A percentile compares a stretch with the other conserved stretches of the same genome.
Conservation (phyloP, 2,329 filamentous ascomycete species). For the Cladosporium velox region DNA sequence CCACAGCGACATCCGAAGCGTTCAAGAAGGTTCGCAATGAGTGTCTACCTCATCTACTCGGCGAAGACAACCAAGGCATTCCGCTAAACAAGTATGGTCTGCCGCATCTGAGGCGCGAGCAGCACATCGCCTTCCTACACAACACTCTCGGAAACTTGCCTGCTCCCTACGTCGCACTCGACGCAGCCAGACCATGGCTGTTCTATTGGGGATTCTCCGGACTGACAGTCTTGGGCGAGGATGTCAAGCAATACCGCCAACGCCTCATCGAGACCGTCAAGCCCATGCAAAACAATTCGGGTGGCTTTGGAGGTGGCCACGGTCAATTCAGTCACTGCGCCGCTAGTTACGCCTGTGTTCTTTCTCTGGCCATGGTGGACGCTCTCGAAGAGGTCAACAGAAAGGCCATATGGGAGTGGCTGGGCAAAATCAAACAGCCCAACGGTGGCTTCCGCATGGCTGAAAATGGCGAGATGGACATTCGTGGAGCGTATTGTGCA, state of each 20-base stretch:
- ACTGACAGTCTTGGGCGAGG: constrained; percentile 74
- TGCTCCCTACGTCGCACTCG: constrained; percentile 68
- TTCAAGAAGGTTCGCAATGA: constrained; percentile 18
- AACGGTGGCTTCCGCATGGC: constrained; percentile 90
- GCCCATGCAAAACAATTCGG: constrained; percentile 77
- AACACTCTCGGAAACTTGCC: constrained; percentile 63
- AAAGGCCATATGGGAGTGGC: constrained; percentile 85
- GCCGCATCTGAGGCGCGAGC: constrained; percentile 67
- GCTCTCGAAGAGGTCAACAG: constrained; percentile 77
- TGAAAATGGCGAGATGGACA: constrained; percentile 85
- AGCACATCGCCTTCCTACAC: constrained; percentile 63
- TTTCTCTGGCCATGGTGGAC: constrained; percentile 77
- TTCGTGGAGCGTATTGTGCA: constrained; percentile 91
- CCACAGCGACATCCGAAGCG: constrained; percentile 16
- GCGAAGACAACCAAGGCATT: constrained; percentile 46
- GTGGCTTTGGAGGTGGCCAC: constrained; percentile 92
- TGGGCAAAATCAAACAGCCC: constrained; percentile 80
- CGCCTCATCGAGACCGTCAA: constrained; percentile 68
- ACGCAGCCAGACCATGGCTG: constrained; percentile 90
- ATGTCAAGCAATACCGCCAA: constrained; percentile 65
- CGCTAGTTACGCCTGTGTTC: constrained; percentile 79
- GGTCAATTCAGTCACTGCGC: constrained; percentile 88
- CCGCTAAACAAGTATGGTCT: constrained; percentile 68
- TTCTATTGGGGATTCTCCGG: constrained; percentile 88
- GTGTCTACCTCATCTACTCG: constrained; percentile 34